Percentiles rank a stretch among this genome's conserved stretches.
phyloP scores from a whole-genome alignment of 352 stramenopile genomes.

The Saprolegnia parasitica region DNA sequence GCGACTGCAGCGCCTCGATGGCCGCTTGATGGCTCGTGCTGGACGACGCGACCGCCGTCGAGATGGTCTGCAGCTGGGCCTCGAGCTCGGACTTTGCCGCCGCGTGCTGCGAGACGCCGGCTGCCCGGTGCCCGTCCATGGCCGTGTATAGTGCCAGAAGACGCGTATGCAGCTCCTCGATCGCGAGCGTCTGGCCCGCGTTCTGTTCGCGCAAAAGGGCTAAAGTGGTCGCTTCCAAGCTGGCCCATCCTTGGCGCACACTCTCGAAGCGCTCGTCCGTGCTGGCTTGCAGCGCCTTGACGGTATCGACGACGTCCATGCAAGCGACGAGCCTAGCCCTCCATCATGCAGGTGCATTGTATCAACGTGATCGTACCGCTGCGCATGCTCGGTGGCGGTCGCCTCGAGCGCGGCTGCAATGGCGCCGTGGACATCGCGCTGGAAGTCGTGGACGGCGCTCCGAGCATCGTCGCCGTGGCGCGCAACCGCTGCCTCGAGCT shows the following conservation, averaged over 20 bases:
- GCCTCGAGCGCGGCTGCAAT: constrained; percentile 10
- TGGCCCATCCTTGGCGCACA: neutral
- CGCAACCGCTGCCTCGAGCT: neutral
- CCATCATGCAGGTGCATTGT: too few relatives aligned
- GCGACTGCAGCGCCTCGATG: neutral
- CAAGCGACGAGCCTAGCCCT: constrained; percentile 1
- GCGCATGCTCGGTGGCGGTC: constrained; percentile 1
- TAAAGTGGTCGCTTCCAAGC: neutral
- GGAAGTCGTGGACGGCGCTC: neutral
- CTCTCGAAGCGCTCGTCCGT: constrained; percentile 21
- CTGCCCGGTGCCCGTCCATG: neutral
- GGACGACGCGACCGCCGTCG: too few relatives aligned
- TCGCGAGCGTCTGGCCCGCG: neutral
- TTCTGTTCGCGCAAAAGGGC: neutral
- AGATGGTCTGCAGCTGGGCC: neutral
- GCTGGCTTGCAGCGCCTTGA: constrained; percentile 3
- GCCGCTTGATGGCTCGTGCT: neutral
- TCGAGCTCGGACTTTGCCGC: neutral
- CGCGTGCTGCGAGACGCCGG: neutral
- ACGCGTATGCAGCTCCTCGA: constrained; percentile 18
- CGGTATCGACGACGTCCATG: constrained; percentile 5
- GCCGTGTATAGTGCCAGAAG: neutral
- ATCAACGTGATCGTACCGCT: too few relatives aligned
- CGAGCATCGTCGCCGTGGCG: neutral
- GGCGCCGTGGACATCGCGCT: constrained; percentile 8